Conservation (phyloP, 441 rosid genomes). For the Raphanus hybrid region DNA sequence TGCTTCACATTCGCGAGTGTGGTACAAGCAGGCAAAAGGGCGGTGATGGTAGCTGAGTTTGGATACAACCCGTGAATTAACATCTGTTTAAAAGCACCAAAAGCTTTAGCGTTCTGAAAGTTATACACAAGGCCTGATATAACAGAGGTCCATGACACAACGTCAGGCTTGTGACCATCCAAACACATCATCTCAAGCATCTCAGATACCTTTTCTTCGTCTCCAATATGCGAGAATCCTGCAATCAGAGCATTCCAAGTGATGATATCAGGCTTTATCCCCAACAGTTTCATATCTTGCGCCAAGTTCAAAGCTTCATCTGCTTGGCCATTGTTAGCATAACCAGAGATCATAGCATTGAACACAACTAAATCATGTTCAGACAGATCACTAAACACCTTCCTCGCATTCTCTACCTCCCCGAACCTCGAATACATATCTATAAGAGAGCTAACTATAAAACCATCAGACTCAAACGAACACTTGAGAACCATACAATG, state of each 20-base stretch:
- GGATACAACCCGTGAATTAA: constrained; percentile 57
- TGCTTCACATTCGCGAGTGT: constrained; percentile 47
- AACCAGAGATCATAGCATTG: constrained; percentile 81
- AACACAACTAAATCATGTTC: constrained; percentile 67
- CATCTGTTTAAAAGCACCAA: constrained; percentile 66
- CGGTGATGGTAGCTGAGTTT: constrained; percentile 64
- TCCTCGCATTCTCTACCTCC: constrained; percentile 49
- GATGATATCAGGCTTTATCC: constrained; percentile 60
- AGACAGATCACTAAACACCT: constrained; percentile 52
- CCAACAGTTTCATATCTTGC: constrained; percentile 47
- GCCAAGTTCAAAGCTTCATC: constrained; percentile 62
- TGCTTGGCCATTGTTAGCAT: constrained; percentile 52
- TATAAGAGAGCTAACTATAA: constrained; percentile 66
- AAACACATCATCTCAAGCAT: constrained; percentile 56
- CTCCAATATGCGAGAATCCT: constrained; percentile 67
- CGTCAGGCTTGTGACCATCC: constrained; percentile 67
- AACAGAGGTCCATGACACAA: constrained; percentile 79
- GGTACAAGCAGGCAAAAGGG: constrained; percentile 79
- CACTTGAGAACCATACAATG: constrained; percentile 60
- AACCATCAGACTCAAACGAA: constrained; percentile 57
- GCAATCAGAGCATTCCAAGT: constrained; percentile 76
- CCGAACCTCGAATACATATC: constrained; percentile 85
- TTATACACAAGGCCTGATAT: constrained; percentile 82
- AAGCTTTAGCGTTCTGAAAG: constrained; percentile 55
- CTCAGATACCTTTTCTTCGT: constrained; percentile 51